Conservation (phyloP, 2,329 filamentous ascomycete species). For the Alternaria brassicicola region DNA sequence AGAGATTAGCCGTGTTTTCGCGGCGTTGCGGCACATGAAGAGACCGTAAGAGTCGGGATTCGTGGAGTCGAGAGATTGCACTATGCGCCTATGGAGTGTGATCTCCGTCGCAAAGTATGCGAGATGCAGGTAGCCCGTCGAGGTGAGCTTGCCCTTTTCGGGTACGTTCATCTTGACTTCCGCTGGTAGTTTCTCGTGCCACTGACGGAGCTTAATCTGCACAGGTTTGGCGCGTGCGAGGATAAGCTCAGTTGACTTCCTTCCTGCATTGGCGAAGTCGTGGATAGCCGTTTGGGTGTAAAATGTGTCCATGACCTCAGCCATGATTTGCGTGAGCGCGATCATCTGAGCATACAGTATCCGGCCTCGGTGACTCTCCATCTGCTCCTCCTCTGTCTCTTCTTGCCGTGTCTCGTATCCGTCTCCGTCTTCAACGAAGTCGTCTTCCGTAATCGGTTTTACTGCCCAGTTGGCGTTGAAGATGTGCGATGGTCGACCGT, state of each 20-base stretch:
- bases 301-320: slow-evolving; percentile 82
- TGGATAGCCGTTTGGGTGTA: slow-evolving; percentile 80
- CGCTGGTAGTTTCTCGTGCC: slow-evolving; percentile 73
- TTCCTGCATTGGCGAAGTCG: slow-evolving; percentile 68
- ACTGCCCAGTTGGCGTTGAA: slow-evolving; percentile 78
- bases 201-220: slow-evolving; percentile 81
- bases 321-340: slow-evolving; percentile 73
- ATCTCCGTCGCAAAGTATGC: slow-evolving; percentile 95
- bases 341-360: slow-evolving; percentile 78
- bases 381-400: slow-evolving; percentile 62
- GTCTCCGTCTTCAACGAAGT: slow-evolving; percentile 70
- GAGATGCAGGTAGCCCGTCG: slow-evolving; percentile 74
- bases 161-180: slow-evolving; percentile 68
- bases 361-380: slow-evolving; percentile 70
- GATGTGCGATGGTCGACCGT: slow-evolving; percentile 83
- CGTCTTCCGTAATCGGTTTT: slow-evolving; percentile 64
- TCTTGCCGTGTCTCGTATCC: slow-evolving; percentile 59
- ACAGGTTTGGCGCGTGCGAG: slow-evolving; percentile 79
- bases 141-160: slow-evolving; percentile 51
- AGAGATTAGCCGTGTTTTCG: slow-evolving; percentile 91
- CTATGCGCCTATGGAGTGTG: slow-evolving; percentile 87
- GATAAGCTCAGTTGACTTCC: slow-evolving; percentile 73
- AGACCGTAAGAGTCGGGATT: slow-evolving; percentile 77
- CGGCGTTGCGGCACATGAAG: slow-evolving; percentile 90
- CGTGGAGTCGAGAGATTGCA: slow-evolving; percentile 71